These are phyloP conservation scores for Zarea fungicola DNA, from an alignment of 2,329 filamentous ascomycete genomes.

Conservation along the genomic window DNA sequence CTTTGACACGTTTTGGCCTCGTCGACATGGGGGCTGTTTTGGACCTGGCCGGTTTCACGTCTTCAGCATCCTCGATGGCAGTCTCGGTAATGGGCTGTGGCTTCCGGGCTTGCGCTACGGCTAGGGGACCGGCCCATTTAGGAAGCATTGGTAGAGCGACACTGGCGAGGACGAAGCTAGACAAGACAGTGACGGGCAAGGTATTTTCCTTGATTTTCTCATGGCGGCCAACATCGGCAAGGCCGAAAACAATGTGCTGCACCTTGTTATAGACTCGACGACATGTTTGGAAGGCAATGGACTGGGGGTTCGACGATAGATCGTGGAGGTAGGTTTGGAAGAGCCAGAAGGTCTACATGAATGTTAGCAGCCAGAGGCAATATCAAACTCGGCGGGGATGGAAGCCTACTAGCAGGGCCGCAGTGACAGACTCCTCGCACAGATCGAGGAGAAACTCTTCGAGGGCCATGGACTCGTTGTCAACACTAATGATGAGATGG, in stretches of 20 bases:
- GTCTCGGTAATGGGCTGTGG: constrained; percentile 45
- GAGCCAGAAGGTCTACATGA: constrained; percentile 74
- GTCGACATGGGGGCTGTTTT: constrained; percentile 56
- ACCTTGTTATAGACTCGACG: constrained; percentile 83
- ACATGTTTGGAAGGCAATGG: constrained; percentile 75
- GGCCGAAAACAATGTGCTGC: constrained; percentile 79
- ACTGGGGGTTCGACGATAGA: constrained; percentile 68
- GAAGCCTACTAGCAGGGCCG: constrained; percentile 64
- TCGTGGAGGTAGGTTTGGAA: constrained; percentile 86
- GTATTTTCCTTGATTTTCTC: constrained; percentile 80
- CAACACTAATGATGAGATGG: constrained; percentile 79
- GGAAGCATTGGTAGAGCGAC: constrained; percentile 70
- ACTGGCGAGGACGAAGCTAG: constrained; percentile 73
- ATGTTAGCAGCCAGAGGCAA: neutral
- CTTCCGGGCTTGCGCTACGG: constrained; percentile 75
- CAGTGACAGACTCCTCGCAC: constrained; percentile 82
- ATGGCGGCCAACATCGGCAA: constrained; percentile 60
- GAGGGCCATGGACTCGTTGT: constrained; percentile 87
- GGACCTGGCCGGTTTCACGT: constrained; percentile 55
- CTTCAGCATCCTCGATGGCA: constrained; percentile 36
- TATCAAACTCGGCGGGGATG: neutral
- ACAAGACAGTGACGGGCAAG: constrained; percentile 72
- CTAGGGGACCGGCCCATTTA: constrained; percentile 73
- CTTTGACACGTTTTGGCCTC: constrained; percentile 44
- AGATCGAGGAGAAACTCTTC: constrained; percentile 83